These are phyloP conservation scores for Dendrobium catenatum DNA, from an alignment of 106 monocot genomes.

Conservation along the genomic window DNA sequence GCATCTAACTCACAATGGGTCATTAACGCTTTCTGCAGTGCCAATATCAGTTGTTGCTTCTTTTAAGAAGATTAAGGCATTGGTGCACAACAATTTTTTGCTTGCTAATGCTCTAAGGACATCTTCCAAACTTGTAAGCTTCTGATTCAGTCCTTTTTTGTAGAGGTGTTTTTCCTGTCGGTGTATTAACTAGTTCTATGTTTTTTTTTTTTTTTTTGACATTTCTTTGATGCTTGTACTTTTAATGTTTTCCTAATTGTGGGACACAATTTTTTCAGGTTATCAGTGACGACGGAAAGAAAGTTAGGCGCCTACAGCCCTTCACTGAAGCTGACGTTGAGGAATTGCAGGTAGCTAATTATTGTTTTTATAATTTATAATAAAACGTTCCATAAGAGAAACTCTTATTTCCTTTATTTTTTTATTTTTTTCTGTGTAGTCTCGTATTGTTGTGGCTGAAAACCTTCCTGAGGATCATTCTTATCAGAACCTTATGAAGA, in stretches of 20 bases:
- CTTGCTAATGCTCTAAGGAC: constrained; percentile 85
- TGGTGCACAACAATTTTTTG: constrained; percentile 51
- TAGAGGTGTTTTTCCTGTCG: not conserved
- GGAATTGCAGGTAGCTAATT: constrained; percentile 41
- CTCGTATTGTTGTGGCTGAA: constrained; percentile 94
- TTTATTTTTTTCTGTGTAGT: constrained; percentile 25
- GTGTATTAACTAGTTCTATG: not conserved
- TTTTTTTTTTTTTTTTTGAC: no score
- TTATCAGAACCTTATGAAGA: constrained; percentile 86
- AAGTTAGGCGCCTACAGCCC: constrained; percentile 66
- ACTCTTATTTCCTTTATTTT: not conserved
- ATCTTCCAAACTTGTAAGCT: constrained; percentile 89
- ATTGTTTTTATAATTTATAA: constrained; percentile 2
- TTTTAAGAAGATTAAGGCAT: constrained; percentile 96
- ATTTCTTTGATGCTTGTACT: not conserved
- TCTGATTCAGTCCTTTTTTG: not conserved
- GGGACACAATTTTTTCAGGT: constrained; percentile 30
- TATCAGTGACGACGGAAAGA: constrained; percentile 98
- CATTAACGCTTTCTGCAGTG: constrained; percentile 38
- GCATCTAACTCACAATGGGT: not conserved
- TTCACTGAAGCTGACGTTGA: constrained; percentile 80
- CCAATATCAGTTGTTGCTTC: constrained; percentile 85
- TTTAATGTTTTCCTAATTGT: constrained; percentile 2
- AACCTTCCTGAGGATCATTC: constrained; percentile 98
- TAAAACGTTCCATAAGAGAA: not conserved